Evolutionary conservation across 768 basidiomycete genomes (phyloP).

Genomic region (Termitomyces bulborhizus): DNA sequence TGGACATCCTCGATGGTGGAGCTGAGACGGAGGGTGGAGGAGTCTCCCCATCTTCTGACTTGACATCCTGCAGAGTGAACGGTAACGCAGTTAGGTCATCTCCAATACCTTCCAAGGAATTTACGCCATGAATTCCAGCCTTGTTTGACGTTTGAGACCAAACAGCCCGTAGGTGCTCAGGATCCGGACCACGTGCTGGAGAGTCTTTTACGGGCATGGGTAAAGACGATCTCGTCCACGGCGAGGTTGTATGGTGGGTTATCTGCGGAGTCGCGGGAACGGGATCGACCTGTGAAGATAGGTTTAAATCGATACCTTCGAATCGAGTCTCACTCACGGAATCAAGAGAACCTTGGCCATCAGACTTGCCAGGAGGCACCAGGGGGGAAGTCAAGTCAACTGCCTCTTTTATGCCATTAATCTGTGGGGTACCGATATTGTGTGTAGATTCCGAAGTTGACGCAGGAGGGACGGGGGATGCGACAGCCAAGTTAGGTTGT

Average conservation of each 20-base stretch:
- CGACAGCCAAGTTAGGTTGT: slow-evolving; percentile 19
- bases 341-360: slow-evolving; percentile 48
- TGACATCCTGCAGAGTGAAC: slow-evolving; percentile 78
- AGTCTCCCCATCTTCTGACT: slow-evolving; percentile 80
- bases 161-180: slow-evolving; percentile 79
- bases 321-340: slow-evolving; percentile 32
- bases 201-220: slow-evolving; percentile 61
- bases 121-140: slow-evolving; percentile 58
- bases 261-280: not conserved
- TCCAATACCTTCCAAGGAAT: slow-evolving; percentile 79
- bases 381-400: slow-evolving; percentile 18
- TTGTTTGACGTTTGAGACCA: slow-evolving; percentile 79
- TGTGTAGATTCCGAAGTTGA: slow-evolving; percentile 3
- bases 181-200: slow-evolving; percentile 63
- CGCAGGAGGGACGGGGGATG: not conserved
- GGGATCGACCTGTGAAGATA: not conserved
- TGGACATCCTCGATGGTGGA: slow-evolving; percentile 68
- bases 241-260: slow-evolving; percentile 27
- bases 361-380: slow-evolving; percentile 28
- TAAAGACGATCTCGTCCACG: slow-evolving; percentile 51
- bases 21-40: slow-evolving; percentile 57
- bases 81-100: slow-evolving; percentile 79
- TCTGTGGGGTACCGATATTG: slow-evolving; percentile 2
- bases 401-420: slow-evolving; percentile 15
- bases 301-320: not conserved